phyloP scores from a whole-genome alignment of 1,284 basidiomycete species.

The Porogramme epimiltina region DNA sequence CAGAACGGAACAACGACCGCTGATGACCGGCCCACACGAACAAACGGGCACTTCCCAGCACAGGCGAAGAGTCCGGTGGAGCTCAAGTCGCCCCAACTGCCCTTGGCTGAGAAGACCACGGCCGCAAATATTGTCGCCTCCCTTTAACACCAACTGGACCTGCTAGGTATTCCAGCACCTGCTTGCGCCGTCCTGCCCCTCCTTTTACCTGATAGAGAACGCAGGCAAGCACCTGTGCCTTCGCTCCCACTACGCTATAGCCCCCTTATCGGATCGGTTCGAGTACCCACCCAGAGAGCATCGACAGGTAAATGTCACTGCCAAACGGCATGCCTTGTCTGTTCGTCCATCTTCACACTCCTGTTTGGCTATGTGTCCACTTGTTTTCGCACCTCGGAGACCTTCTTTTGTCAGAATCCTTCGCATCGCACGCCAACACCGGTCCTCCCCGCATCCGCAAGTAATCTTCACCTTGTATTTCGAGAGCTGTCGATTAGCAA shows the following conservation, averaged over 20 bases:
- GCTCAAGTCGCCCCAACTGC: slow-evolving; percentile 63
- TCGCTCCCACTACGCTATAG: slow-evolving; percentile 18
- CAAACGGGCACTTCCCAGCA: slow-evolving; percentile 39
- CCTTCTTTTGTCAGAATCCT: slow-evolving; percentile 7
- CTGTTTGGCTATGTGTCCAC: slow-evolving; percentile 15
- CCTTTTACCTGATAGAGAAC: slow-evolving; percentile 9
- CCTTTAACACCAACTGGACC: slow-evolving; percentile 40
- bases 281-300: slow-evolving; percentile 15
- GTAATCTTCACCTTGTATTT: slow-evolving; percentile 1
- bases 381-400: slow-evolving; percentile 6
- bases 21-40: slow-evolving; percentile 16
- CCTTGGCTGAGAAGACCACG: slow-evolving; percentile 64
- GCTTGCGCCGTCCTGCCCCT: too few relatives aligned
- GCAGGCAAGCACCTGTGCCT: too few relatives aligned
- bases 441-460: too few relatives aligned
- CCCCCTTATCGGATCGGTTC: slow-evolving; percentile 16
- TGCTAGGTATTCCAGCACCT: too few relatives aligned
- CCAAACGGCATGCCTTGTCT: too few relatives aligned
- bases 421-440: background rate
- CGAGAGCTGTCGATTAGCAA: slow-evolving; percentile 12
- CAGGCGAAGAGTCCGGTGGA: slow-evolving; percentile 45
- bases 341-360: slow-evolving; percentile 7
- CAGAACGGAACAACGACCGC: slow-evolving; percentile 7
- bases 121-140: slow-evolving; percentile 52
- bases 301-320: too few relatives aligned